These are phyloP conservation scores for Nicotiana knightiana DNA, from an alignment of 257 asterid genomes.

Conservation along the genomic window DNA sequence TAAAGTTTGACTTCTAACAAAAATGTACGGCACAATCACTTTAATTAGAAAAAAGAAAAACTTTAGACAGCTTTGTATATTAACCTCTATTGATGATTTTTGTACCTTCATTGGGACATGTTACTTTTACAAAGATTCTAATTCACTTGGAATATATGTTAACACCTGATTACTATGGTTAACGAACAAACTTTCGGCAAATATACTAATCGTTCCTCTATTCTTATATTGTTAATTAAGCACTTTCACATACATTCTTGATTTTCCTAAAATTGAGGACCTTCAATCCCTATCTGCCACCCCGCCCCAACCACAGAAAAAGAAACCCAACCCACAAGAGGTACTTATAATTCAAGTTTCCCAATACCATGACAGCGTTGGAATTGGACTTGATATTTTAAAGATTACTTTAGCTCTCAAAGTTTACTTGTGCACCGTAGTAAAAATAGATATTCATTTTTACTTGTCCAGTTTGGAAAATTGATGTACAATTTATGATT, in stretches of 20 bases:
- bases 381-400: background rate
- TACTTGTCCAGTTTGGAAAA: too few species aligned
- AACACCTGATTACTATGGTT: conserved; percentile 37
- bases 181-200: conserved; percentile 16
- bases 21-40: background rate
- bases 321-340: background rate
- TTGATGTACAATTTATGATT: too few species aligned
- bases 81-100: background rate
- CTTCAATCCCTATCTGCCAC: background rate
- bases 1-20: background rate
- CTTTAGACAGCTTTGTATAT: background rate
- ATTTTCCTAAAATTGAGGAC: conserved; percentile 7
- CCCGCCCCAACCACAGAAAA: background rate
- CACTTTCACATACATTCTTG: conserved; percentile 12
- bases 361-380: background rate
- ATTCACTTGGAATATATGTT: conserved; percentile 38
- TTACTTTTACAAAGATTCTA: conserved; percentile 31
- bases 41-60: background rate
- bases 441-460: too few species aligned
- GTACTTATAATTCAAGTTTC: background rate
- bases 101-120: conserved; percentile 28
- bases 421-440: too few species aligned
- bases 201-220: conserved; percentile 13
- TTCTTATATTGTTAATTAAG: conserved; percentile 20
- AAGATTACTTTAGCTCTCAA: background rate